Evolutionary conservation across 106 monocot genomes (phyloP).

Genomic region (Alisma plantagoaquatica): DNA sequence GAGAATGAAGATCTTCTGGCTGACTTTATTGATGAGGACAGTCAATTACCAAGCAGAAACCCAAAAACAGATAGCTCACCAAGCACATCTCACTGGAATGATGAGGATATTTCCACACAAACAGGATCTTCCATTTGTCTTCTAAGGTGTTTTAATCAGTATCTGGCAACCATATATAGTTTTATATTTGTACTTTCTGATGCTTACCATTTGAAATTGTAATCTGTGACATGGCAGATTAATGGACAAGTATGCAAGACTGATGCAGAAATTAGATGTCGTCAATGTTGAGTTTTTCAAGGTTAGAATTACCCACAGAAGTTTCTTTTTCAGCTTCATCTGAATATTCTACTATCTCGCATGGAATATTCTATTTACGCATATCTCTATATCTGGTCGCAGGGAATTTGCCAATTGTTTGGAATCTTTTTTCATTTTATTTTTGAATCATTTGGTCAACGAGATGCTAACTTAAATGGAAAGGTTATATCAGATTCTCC

Average conservation of each 20-base stretch:
- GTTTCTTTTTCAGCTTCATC: too few species aligned
- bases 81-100: conserved; percentile 35
- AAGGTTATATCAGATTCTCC: conserved; percentile 37
- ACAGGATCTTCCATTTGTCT: conserved; percentile 90
- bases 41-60: conserved; percentile 88
- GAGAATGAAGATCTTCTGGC: conserved; percentile 96
- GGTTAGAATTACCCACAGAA: too few species aligned
- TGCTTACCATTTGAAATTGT: too few species aligned
- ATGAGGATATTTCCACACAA: conserved; percentile 74
- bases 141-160: conserved; percentile 84
- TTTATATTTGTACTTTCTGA: too few species aligned
- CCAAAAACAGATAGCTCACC: conserved; percentile 34
- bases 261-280: conserved; percentile 95
- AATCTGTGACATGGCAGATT: too few species aligned
- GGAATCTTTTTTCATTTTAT: conserved; percentile 80
- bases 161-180: too few species aligned
- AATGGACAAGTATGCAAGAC: conserved; percentile 99
- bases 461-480: conserved; percentile 39
- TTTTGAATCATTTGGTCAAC: conserved; percentile 78
- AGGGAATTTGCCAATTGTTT: conserved; percentile 93
- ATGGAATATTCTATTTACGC: too few species aligned
- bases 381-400: too few species aligned
- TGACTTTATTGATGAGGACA: conserved; percentile 99
- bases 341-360: too few species aligned
- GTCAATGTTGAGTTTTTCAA: conserved; percentile 89